Evolutionary conservation across 2,329 filamentous ascomycete species (phyloP).

Genomic region (Ophiostoma sp.): DNA sequence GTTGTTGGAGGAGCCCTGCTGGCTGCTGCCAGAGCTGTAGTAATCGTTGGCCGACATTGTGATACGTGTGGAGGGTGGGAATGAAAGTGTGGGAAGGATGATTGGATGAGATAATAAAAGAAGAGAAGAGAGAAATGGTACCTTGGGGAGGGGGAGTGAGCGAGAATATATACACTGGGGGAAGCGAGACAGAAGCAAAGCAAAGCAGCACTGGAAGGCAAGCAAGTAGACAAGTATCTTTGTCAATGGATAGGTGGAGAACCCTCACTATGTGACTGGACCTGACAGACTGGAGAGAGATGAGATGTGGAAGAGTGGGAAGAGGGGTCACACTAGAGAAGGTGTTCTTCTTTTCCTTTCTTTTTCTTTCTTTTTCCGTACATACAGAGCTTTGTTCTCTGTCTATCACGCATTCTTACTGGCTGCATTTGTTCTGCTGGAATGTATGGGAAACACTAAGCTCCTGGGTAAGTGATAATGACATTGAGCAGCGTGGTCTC

Average conservation of each 20-base stretch:
- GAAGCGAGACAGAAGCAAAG: not conserved
- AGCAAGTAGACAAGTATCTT: constrained; percentile 4
- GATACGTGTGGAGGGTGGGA: not conserved
- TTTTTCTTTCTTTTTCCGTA: not conserved
- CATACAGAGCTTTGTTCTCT: not conserved
- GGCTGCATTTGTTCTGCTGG: not conserved
- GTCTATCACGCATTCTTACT: not conserved
- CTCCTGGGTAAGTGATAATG: not conserved
- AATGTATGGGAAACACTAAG: not conserved
- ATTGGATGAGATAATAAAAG: not conserved
- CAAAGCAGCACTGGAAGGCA: not conserved
- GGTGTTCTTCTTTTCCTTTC: not conserved
- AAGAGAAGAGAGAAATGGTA: not conserved
- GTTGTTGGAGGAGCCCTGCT: constrained; percentile 12
- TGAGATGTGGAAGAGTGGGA: constrained; percentile 2
- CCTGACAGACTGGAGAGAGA: not conserved
- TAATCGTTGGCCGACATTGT: constrained; percentile 13
- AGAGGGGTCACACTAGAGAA: not conserved
- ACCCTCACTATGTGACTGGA: not conserved
- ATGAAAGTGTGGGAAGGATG: not conserved
- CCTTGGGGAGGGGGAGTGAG: not conserved
- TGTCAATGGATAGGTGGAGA: constrained; percentile 2
- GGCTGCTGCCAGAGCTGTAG: constrained; percentile 7
- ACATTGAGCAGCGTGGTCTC: not conserved
- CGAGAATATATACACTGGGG: not conserved